Evolutionary conservation across 352 stramenopile genomes (phyloP).

Genomic region (Phytopythium chamaehyphon): DNA sequence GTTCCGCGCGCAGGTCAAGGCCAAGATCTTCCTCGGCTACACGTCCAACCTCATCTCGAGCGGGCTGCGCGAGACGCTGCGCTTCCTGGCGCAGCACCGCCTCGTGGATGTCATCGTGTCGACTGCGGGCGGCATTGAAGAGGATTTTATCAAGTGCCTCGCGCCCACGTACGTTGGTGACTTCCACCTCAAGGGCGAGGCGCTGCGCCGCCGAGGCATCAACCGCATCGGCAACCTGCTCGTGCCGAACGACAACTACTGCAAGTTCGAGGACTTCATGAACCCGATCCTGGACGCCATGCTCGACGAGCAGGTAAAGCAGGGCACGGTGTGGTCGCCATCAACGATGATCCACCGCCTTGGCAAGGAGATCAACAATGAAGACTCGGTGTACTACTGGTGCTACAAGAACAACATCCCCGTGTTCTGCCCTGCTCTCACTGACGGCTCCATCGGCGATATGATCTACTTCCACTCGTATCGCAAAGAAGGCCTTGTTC

Average conservation of each 20-base stretch:
- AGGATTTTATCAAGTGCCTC: slow-evolving; percentile 99
- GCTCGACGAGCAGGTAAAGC: slow-evolving; percentile 96
- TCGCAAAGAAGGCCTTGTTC: slow-evolving; percentile 95
- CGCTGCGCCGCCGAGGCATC: slow-evolving; percentile 94
- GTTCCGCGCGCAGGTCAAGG: slow-evolving; percentile 86
- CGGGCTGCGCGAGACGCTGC: slow-evolving; percentile 96
- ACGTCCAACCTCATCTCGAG: slow-evolving; percentile 99
- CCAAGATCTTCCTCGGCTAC: slow-evolving; percentile 99
- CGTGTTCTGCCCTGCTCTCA: slow-evolving; percentile 99
- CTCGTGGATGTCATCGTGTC: slow-evolving; percentile 98
- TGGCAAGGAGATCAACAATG: slow-evolving; percentile 98
- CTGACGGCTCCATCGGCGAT: slow-evolving; percentile 98
- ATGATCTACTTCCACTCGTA: slow-evolving; percentile 99
- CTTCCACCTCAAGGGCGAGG: slow-evolving; percentile 93
- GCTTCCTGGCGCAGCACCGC: slow-evolving; percentile 97
- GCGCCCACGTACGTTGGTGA: slow-evolving; percentile 97
- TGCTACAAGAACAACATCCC: slow-evolving; percentile 99
- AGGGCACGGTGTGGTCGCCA: slow-evolving; percentile 93
- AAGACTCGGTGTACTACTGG: slow-evolving; percentile 99
- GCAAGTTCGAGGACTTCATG: slow-evolving; percentile 97
- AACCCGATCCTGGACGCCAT: slow-evolving; percentile 97
- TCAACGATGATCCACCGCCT: slow-evolving; percentile 96
- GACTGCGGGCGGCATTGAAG: slow-evolving; percentile 90
- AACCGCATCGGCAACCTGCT: slow-evolving; percentile 99
- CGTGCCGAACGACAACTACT: slow-evolving; percentile 99